Evolutionary conservation across 2,329 filamentous ascomycete species (phyloP).

Genomic region (Aspergillus ochraceoroseus): DNA sequence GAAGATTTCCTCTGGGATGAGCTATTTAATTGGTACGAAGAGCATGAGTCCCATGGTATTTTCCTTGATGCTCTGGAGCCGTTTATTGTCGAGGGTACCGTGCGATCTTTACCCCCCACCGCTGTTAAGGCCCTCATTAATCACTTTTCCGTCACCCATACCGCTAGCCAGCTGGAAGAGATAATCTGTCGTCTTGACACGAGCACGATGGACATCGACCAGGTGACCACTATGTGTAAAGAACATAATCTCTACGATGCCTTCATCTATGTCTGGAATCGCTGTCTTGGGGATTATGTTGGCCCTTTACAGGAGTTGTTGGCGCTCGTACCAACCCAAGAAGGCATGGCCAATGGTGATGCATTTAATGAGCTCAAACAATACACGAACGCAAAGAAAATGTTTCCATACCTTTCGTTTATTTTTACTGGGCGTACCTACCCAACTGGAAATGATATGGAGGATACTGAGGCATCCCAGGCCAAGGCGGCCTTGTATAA

Average conservation of each 20-base stretch:
- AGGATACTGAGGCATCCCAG: constrained; percentile 64
- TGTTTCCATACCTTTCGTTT: constrained; percentile 93
- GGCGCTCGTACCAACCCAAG: constrained; percentile 34
- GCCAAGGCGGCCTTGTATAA: constrained; percentile 89
- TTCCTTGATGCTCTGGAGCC: constrained; percentile 87
- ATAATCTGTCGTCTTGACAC: constrained; percentile 92
- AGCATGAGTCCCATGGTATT: constrained; percentile 64
- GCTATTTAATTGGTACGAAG: constrained; percentile 85
- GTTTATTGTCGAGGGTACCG: constrained; percentile 72
- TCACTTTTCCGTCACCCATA: constrained; percentile 71
- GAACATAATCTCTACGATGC: constrained; percentile 91
- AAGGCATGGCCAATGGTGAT: constrained; percentile 36
- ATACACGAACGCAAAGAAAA: constrained; percentile 69
- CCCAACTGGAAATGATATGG: constrained; percentile 72
- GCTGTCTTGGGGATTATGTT: constrained; percentile 80
- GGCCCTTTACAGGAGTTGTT: constrained; percentile 84
- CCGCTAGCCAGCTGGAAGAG: constrained; percentile 78
- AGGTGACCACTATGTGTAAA: constrained; percentile 85
- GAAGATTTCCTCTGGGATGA: constrained; percentile 84
- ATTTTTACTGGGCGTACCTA: constrained; percentile 86
- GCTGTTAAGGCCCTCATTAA: constrained; percentile 81
- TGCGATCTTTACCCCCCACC: constrained; percentile 70
- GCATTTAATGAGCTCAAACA: constrained; percentile 54
- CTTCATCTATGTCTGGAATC: constrained; percentile 94
- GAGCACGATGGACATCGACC: constrained; percentile 84